Base-by-base conservation (phyloP, 2,329 filamentous ascomycete species). In the Paecilomyces formosus region DNA sequence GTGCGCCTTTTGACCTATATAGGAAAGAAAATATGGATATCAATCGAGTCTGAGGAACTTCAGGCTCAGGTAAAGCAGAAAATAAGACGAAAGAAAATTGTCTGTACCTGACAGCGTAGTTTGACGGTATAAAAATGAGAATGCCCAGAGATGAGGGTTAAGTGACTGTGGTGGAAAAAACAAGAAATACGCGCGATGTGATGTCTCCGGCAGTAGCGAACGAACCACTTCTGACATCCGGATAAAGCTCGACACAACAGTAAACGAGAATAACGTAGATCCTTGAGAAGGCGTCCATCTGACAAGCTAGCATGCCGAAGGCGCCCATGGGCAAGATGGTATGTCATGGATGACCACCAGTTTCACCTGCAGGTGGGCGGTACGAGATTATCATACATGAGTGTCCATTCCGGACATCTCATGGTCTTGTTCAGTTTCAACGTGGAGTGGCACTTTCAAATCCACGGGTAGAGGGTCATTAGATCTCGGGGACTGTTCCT, bases 401-500 rank as follows among this genome's bases (percentile, higher is more conserved):
- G n/a, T 45, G n/a, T 45, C 15, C 39, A n/a, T 45, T 45, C 39
- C 39, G 39, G 39, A n/a, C 39, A 45, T 45, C n/a, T 45, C 39
- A 45, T 9, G 39, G 39, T 45, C 39, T n/a, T 45, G 39, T 18
- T 45, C 7, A n/a, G 15, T 45, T n/a, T 45, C 39, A 1, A 18
- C 39, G 18, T 45, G 18, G 39, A 45, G 7, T 8, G 39, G 39
- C 3, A 45, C n/a, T 4, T 45, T 45, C 6, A 45, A n/a, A 45
- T 45, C 39, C n/a, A 45, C 15, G 18, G 39, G 39, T 2, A 18
- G 15, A 45, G 39, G 18, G 2, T 11, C 13, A n/a, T 2, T 3
- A 45, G 39, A 18, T 6, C 39, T 45, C 15, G n/a, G 13, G 39
- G 62, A 51, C 30, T 54, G 63, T 52, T 68, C 67, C 53, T 67